Conservation (phyloP, 2,329 filamentous ascomycete species). For the Aspergillus sp. region DNA sequence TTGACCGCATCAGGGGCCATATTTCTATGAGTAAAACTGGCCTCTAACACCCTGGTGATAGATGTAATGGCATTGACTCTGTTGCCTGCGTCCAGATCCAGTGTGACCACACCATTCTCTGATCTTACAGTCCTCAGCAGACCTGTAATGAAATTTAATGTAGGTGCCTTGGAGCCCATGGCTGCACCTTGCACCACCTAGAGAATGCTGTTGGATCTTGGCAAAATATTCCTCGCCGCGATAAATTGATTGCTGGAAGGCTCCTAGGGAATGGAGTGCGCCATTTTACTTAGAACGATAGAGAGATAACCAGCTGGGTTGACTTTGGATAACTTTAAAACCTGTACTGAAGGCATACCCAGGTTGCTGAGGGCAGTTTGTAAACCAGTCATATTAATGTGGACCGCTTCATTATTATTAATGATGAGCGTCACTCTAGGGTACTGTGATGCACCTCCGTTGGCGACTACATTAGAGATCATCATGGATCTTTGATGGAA, state of each 20-base stretch:
- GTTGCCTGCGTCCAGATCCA: not conserved
- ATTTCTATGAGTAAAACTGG: not conserved
- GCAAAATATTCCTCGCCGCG: not conserved
- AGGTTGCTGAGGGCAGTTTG: not conserved
- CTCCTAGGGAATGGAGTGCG: not conserved
- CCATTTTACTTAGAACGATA: not conserved
- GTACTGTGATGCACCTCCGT: no score
- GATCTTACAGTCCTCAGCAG: not conserved
- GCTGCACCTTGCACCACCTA: not conserved
- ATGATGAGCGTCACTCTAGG: not conserved
- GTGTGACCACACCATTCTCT: not conserved
- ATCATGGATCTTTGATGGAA: constrained; percentile 1
- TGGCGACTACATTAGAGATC: constrained; percentile 1
- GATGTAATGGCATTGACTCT: not conserved
- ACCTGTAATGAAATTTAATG: not conserved
- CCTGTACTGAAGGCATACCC: not conserved
- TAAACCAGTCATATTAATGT: not conserved
- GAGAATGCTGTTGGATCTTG: not conserved
- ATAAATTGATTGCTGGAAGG: not conserved
- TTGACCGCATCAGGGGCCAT: not conserved
- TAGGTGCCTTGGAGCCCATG: not conserved
- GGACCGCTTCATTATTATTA: not conserved
- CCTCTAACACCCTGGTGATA: not conserved
- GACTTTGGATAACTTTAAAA: not conserved
- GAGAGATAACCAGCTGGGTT: not conserved